phyloP scores from a whole-genome alignment of 2,329 filamentous ascomycete genomes.

The Penicillium sp. region DNA sequence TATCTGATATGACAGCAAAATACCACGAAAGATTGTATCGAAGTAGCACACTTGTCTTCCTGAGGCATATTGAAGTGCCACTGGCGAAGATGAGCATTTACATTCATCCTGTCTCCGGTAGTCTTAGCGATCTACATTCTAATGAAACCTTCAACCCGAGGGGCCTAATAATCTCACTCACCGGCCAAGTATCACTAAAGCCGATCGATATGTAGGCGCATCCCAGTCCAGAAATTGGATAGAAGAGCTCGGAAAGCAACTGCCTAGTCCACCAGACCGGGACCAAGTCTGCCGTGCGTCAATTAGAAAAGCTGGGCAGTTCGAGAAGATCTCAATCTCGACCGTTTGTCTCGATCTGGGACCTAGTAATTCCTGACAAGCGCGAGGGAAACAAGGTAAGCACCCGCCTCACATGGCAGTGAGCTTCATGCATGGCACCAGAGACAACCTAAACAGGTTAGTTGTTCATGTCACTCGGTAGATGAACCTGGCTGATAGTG shows the following conservation, averaged over 20 bases:
- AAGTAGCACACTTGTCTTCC: too few relatives aligned
- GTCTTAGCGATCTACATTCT: not conserved
- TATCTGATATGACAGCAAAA: not conserved
- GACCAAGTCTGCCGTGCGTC: slow-evolving; percentile 52
- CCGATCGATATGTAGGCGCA: not conserved
- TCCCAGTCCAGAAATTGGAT: not conserved
- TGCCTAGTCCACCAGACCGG: slow-evolving; percentile 50
- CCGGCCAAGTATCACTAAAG: slow-evolving; percentile 52
- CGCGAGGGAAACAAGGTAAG: slow-evolving; percentile 55
- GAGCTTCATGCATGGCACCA: slow-evolving; percentile 4
- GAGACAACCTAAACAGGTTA: slow-evolving; percentile 48
- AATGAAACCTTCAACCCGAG: slow-evolving; percentile 17
- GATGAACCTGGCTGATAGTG: not conserved
- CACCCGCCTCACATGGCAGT: slow-evolving; percentile 18
- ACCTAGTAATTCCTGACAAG: slow-evolving; percentile 64
- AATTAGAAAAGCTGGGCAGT: slow-evolving; percentile 59
- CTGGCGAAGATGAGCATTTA: too few relatives aligned
- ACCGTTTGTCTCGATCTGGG: slow-evolving; percentile 66
- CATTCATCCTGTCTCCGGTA: too few relatives aligned
- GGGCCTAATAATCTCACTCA: slow-evolving; percentile 48
- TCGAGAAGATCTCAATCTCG: slow-evolving; percentile 63
- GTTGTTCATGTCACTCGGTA: slow-evolving; percentile 52
- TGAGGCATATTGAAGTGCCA: too few relatives aligned
- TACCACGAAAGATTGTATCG: too few relatives aligned
- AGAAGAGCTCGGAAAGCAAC: not conserved